Evolutionary conservation across 2,329 filamentous ascomycete species (phyloP), one percentile per base, ranked within the genome.

Genomic region (Davidsoniella australis): DNA sequence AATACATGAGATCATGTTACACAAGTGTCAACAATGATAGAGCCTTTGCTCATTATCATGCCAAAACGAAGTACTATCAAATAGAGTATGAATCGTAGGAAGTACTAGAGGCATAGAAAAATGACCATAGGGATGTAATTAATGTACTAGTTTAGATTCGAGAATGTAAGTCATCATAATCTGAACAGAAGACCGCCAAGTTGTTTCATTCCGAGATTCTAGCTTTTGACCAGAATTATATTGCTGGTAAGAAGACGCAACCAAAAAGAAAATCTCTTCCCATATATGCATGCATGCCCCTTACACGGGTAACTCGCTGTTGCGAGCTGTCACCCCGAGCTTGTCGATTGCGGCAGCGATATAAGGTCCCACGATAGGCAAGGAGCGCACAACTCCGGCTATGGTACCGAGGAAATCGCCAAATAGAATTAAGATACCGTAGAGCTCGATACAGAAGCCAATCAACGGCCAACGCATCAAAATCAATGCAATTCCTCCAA

Each of bases 381-480:
- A 66, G 54, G 84, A 86, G 50, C 85, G 79, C 38, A 85, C 85
- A 60, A 96, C 94, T 14, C 84, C 78, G 0, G 83, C 84, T 56
- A 96, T 88, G 17, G 89, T 96, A 45, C 87, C 85, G 52, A 96
- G 74, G 67, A 96, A 96, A 65, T 98, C 91, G 36, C 91, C 91
- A 66, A 98, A 98, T 36, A 98, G 69, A 47, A 95, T 76, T 57
- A 93, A 75, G 56, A 98, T 89, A 26, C 91, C 91, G 66, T 96
- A 96, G 3, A 89, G 66, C 66, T 98, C 91, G 57, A 96, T 75
- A 51, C 82, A 59, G 66, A 98, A 98, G 24, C 91, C 91, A 54
- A 91, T 75, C 49, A 98, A 73, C 0, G 91, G 84, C 88, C 91
- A 98, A 54, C 83, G 77, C 59, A 94, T 64, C 38, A 98, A 69